Conservation (phyloP, 208 protist genomes). For the Entamoeba nuttalli region DNA sequence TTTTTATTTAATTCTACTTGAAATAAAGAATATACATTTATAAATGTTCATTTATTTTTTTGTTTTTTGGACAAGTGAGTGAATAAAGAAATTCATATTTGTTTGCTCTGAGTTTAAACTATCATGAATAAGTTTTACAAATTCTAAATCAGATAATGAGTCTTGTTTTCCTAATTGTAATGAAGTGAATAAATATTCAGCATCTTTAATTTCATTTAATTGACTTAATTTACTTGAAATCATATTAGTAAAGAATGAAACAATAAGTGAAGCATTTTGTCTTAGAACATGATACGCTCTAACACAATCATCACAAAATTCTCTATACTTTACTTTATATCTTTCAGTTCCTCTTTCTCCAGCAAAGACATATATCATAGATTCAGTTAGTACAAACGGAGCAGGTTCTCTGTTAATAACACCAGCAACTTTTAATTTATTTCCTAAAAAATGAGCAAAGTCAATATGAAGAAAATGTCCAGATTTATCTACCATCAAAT, state of each 20-base stretch:
- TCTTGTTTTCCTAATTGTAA: not conserved
- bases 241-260: not conserved
- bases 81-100: not conserved
- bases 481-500: constrained; percentile 49
- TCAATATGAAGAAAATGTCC: constrained; percentile 70
- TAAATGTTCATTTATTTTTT: not conserved
- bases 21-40: too few species aligned
- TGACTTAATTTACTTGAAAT: not conserved
- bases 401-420: constrained; percentile 66
- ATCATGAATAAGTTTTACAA: not conserved
- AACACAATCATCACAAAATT: not conserved
- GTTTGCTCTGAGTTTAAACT: not conserved
- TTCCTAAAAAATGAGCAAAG: constrained; percentile 82
- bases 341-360: not conserved
- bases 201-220: not conserved
- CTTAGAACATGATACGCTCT: not conserved
- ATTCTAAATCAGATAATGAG: not conserved
- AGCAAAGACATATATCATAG: constrained; percentile 61
- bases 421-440: constrained; percentile 75
- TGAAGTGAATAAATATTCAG: not conserved
- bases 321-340: not conserved
- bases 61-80: not conserved
- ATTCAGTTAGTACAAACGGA: constrained; percentile 62
- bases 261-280: not conserved
- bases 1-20: too few species aligned